A percentile compares a stretch with the other conserved stretches of the same genome.
Evolutionary conservation across 148 eudicot species (phyloP).

Genomic region (Mesembryanthemum crystallinum): DNA sequence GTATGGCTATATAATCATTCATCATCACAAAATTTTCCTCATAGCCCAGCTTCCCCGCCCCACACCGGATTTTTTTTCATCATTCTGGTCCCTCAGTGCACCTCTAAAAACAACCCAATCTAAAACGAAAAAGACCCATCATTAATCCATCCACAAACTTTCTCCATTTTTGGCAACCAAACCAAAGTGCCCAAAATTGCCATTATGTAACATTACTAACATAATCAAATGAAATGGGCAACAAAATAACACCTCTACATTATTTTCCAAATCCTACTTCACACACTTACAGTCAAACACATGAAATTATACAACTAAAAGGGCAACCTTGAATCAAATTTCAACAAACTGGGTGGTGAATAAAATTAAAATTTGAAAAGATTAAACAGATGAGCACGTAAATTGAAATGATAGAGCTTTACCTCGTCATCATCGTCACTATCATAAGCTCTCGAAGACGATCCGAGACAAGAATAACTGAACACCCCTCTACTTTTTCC

Average conservation of each 20-base stretch:
- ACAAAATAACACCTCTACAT: not conserved
- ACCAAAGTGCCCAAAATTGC: not conserved
- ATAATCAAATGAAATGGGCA: slow-evolving; percentile 3
- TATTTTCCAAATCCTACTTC: not conserved
- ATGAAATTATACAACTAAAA: not conserved
- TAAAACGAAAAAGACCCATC: not conserved
- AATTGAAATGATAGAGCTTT: not conserved
- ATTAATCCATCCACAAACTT: slow-evolving; percentile 2
- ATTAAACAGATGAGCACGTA: not conserved
- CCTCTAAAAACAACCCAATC: not conserved
- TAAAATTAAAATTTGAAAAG: too few relatives aligned
- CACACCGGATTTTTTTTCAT: not conserved
- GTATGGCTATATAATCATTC: not conserved
- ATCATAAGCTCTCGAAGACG: slow-evolving; percentile 39
- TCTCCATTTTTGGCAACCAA: slow-evolving; percentile 12
- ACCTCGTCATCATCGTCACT: slow-evolving; percentile 42
- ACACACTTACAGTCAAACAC: too few relatives aligned
- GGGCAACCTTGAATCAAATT: not conserved
- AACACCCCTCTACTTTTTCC: slow-evolving; percentile 37
- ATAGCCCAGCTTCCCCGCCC: not conserved
- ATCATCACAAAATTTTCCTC: not conserved
- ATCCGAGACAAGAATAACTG: slow-evolving; percentile 56
- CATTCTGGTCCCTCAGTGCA: not conserved
- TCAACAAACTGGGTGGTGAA: too few relatives aligned
- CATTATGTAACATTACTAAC: not conserved